phyloP scores from a whole-genome alignment of 345 rosid genomes.

The Linum tenue region DNA sequence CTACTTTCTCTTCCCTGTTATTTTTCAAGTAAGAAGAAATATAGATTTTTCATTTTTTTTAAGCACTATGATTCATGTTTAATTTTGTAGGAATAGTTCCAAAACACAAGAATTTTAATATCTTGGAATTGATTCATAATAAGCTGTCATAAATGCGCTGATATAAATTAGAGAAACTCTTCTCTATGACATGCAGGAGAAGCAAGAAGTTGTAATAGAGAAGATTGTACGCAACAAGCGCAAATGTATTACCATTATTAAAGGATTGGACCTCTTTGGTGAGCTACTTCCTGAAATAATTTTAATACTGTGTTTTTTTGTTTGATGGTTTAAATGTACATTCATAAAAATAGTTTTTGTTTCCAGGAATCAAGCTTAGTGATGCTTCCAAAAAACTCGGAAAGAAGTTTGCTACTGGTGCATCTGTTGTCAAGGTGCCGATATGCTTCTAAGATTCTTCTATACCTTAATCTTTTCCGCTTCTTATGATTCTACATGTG shows the following conservation, averaged over 20 bases:
- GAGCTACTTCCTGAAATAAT: slow-evolving; percentile 18
- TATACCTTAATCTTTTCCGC: slow-evolving; percentile 7
- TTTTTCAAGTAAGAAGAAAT: no score
- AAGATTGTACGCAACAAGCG: slow-evolving; percentile 91
- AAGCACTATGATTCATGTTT: no score
- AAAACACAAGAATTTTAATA: no score
- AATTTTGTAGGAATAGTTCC: no score
- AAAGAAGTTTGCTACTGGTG: slow-evolving; percentile 95
- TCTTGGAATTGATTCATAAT: no score
- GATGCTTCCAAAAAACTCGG: slow-evolving; percentile 95
- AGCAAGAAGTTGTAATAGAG: slow-evolving; percentile 81
- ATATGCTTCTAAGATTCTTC: slow-evolving; percentile 4
- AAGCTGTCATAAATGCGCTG: neutral
- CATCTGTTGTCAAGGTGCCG: slow-evolving; percentile 90
- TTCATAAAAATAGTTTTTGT: slow-evolving; percentile 5
- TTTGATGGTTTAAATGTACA: neutral
- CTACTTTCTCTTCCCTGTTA: no score
- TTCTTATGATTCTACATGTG: slow-evolving; percentile 3
- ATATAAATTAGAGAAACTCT: neutral
- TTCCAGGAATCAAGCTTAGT: slow-evolving; percentile 74
- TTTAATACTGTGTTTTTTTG: slow-evolving; percentile 11
- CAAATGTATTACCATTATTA: slow-evolving; percentile 80
- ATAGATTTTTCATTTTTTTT: neutral
- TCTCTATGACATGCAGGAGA: slow-evolving; percentile 37
- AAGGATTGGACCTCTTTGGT: slow-evolving; percentile 95